Evolutionary conservation across 176 grass and related monocot genomes (phyloP).

Genomic region (Musa acuminata): DNA sequence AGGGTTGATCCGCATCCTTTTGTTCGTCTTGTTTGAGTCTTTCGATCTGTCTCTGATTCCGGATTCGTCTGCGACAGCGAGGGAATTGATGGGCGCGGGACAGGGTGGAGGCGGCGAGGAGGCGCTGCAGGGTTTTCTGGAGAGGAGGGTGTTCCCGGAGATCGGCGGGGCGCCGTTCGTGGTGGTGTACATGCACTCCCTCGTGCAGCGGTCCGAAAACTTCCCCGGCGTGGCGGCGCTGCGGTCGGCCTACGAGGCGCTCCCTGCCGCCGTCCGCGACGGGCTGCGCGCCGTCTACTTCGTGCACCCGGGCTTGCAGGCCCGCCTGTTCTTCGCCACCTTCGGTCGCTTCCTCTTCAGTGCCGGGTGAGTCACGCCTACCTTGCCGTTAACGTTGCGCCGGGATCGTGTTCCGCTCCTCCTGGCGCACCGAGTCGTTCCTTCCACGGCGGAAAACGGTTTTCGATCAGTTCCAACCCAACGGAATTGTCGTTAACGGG

Average conservation of each 20-base stretch:
- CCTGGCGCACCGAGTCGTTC: background rate
- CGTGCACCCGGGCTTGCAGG: conserved; percentile 73
- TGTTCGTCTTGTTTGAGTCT: background rate
- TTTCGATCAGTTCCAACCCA: too few species aligned
- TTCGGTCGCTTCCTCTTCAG: conserved; percentile 77
- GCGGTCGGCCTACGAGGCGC: conserved; percentile 47
- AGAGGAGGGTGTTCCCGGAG: conserved; percentile 36
- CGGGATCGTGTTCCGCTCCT: background rate
- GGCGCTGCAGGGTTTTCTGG: conserved; percentile 38
- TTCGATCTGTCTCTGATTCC: background rate
- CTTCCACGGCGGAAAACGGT: background rate
- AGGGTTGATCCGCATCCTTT: background rate
- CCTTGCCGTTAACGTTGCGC: background rate
- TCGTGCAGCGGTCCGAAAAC: conserved; percentile 48
- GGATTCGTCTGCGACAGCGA: conserved; percentile 27
- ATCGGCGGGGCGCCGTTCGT: conserved; percentile 42
- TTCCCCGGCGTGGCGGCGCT: conserved; percentile 60
- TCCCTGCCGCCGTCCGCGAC: conserved; percentile 32
- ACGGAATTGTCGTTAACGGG: too few species aligned
- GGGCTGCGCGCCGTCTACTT: conserved; percentile 67
- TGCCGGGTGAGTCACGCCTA: conserved; percentile 27
- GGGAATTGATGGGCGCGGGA: conserved; percentile 39
- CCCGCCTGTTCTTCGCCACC: conserved; percentile 86
- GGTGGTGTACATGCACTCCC: conserved; percentile 68
- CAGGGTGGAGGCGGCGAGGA: conserved; percentile 16